phyloP scores from a whole-genome alignment of 768 basidiomycete species.

The Boletus tylopilopsis region DNA sequence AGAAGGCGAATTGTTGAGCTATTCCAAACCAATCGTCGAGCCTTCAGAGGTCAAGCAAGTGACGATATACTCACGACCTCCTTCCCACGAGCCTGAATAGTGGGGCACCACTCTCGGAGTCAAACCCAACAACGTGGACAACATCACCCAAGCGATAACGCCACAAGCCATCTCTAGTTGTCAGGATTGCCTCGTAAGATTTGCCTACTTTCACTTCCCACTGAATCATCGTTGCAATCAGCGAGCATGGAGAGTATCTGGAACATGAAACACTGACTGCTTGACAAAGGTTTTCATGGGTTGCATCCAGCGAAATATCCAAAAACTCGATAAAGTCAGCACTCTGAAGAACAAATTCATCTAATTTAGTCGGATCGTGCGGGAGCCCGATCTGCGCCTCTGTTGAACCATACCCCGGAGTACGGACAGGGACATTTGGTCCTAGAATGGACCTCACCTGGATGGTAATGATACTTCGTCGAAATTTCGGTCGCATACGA shows the following conservation, averaged over 20 bases:
- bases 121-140: conserved; percentile 15
- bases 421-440: neutral
- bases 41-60: neutral
- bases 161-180: conserved; percentile 22
- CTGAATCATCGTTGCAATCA: neutral
- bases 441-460: conserved; percentile 16
- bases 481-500: neutral
- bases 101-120: neutral
- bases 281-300: conserved; percentile 10
- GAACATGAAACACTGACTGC: conserved; percentile 3
- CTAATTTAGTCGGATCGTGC: neutral
- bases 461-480: neutral
- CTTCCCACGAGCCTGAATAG: conserved; percentile 14
- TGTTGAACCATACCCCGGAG: conserved; percentile 7
- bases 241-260: neutral
- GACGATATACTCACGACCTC: conserved; percentile 9
- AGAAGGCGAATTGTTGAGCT: conserved; percentile 10
- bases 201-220: conserved; percentile 16
- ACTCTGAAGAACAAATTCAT: conserved; percentile 4
- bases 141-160: conserved; percentile 21
- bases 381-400: conserved; percentile 4
- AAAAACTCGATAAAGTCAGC: conserved; percentile 16
- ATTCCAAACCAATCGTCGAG: neutral
- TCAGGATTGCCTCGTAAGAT: conserved; percentile 18
- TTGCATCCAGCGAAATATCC: conserved; percentile 6